A percentile compares a stretch with the other conserved stretches of the same genome.
phyloP scores from a whole-genome alignment of 2,329 filamentous ascomycete species.

The Fusarium sp. region DNA sequence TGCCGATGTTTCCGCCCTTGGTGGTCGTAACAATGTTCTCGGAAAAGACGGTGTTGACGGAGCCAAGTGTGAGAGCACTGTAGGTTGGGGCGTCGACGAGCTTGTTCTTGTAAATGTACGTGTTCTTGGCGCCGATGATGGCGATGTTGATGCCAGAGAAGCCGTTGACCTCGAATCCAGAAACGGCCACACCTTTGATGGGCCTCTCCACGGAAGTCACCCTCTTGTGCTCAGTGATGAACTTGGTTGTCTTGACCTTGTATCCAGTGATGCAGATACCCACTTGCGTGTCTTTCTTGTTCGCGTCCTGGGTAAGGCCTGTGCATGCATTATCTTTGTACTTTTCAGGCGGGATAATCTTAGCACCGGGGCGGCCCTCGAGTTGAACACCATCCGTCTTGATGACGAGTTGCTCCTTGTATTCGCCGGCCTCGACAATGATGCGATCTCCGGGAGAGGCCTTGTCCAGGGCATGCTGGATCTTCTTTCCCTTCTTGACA shows the following conservation, averaged over 20 bases:
- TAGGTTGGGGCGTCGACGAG: constrained; percentile 46
- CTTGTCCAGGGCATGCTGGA: constrained; percentile 51
- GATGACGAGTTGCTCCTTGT: constrained; percentile 55
- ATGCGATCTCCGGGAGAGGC: constrained; percentile 52
- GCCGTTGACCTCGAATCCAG: constrained; percentile 52
- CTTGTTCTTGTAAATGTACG: constrained; percentile 34
- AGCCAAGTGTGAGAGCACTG: constrained; percentile 56
- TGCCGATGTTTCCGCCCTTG: constrained; percentile 46
- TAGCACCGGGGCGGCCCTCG: constrained; percentile 47
- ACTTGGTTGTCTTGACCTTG: constrained; percentile 46
- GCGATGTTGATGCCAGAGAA: constrained; percentile 56
- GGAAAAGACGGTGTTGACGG: constrained; percentile 47
- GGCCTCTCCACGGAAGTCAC: constrained; percentile 45
- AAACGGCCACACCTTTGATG: constrained; percentile 52
- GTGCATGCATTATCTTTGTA: constrained; percentile 51
- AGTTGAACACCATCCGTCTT: constrained; percentile 53
- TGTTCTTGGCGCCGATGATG: constrained; percentile 53
- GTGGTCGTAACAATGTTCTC: constrained; percentile 50
- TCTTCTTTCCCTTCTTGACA: constrained; percentile 45
- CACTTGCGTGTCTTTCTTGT: constrained; percentile 29
- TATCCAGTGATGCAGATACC: constrained; percentile 56
- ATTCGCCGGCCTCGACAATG: constrained; percentile 52
- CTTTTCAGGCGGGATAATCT: constrained; percentile 46
- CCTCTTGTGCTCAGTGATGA: constrained; percentile 51
- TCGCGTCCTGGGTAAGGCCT: constrained; percentile 47